Conservation (phyloP, 345 rosid genomes). For the Eucalyptus sp. region DNA sequence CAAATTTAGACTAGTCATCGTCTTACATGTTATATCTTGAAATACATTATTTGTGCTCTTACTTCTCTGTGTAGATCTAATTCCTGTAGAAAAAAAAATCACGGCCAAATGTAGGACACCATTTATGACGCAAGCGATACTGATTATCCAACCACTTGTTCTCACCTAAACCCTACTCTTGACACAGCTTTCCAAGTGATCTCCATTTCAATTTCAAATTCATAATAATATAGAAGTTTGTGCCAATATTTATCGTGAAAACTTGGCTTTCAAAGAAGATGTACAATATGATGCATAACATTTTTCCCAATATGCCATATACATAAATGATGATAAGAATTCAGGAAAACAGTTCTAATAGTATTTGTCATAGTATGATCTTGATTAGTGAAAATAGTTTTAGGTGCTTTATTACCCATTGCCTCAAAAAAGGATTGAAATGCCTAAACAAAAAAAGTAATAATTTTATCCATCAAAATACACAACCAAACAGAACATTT, state of each 20-base stretch:
- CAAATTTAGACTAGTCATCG: fast-evolving
- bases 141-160: no score
- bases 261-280: fast-evolving
- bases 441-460: fast-evolving
- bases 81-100: fast-evolving
- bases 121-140: fast-evolving
- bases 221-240: no score
- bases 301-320: not conserved
- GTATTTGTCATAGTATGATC: not conserved
- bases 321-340: fast-evolving
- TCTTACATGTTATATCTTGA: no score
- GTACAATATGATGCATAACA: fast-evolving
- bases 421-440: fast-evolving
- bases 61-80: no score
- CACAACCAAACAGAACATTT: no score
- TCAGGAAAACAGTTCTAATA: fast-evolving
- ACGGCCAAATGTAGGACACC: no score
- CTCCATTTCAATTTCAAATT: no score
- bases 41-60: no score
- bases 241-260: no score
- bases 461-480: no score
- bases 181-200: not conserved
- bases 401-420: no score
- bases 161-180: fast-evolving
- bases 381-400: fast-evolving